A percentile compares a stretch with the other conserved stretches of the same genome.
phyloP scores from a whole-genome alignment of 2,329 filamentous ascomycete genomes.

The Aureobasidium melanogenum region DNA sequence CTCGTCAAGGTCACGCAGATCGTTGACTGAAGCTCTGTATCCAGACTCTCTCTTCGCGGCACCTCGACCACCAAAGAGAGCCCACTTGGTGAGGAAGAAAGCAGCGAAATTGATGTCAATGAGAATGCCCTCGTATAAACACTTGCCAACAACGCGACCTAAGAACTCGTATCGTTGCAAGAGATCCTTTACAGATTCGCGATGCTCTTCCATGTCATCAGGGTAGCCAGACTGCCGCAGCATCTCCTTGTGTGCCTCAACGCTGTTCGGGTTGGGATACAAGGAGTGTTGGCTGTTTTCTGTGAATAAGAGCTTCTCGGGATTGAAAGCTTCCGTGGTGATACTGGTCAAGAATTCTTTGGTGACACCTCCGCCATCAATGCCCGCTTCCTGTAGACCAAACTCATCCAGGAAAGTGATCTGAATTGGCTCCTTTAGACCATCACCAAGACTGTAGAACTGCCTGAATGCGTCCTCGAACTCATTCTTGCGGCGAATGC shows the following conservation, averaged over 20 bases:
- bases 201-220: conserved; percentile 50
- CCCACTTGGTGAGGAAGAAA: conserved; percentile 96
- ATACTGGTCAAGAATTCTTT: conserved; percentile 93
- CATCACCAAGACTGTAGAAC: conserved; percentile 73
- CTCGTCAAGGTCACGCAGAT: conserved; percentile 85
- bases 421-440: conserved; percentile 87
- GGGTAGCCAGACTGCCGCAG: conserved; percentile 34
- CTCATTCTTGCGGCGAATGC: conserved; percentile 66
- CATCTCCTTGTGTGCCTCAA: conserved; percentile 2
- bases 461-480: conserved; percentile 80
- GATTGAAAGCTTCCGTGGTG: conserved; percentile 72
- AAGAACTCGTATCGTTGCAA: conserved; percentile 80
- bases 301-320: conserved; percentile 53
- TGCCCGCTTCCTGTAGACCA: conserved; percentile 77
- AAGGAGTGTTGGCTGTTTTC: conserved; percentile 79
- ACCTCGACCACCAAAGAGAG: conserved; percentile 58
- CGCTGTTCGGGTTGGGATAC: conserved; percentile 68
- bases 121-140: conserved; percentile 91
- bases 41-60: conserved; percentile 57
- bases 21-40: conserved; percentile 90
- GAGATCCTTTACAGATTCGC: conserved; percentile 49
- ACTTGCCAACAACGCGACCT: conserved; percentile 88
- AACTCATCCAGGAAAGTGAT: conserved; percentile 95
- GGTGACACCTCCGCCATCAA: conserved; percentile 92
- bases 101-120: conserved; percentile 88